Conservation (phyloP, 352 stramenopile genomes). For the Pythium angustatum region DNA sequence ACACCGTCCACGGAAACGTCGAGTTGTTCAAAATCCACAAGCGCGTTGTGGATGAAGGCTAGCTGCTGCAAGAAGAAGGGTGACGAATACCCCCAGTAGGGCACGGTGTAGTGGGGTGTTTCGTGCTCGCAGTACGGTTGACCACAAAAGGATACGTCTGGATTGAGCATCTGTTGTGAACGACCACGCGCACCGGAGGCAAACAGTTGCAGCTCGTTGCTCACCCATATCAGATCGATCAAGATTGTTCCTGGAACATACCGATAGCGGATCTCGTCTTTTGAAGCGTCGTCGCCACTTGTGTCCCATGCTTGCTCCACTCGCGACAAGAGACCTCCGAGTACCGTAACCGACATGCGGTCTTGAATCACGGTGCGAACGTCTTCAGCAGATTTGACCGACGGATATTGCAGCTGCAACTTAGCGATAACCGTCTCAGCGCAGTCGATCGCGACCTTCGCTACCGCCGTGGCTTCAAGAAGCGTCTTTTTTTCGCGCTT, state of each 20-base stretch:
- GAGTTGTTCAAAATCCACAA: background rate
- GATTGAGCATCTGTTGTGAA: background rate
- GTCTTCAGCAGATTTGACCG: constrained; percentile 14
- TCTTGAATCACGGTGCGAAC: constrained; percentile 3
- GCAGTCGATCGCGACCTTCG: constrained; percentile 30
- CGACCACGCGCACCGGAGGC: background rate
- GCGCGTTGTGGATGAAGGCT: constrained; percentile 13
- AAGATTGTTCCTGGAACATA: background rate
- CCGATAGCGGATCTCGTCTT: background rate
- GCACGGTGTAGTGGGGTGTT: background rate
- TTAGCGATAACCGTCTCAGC: constrained; percentile 22
- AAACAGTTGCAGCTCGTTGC: background rate
- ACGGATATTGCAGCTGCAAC: constrained; percentile 28
- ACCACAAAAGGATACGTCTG: background rate
- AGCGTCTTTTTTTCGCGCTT: constrained; percentile 38
- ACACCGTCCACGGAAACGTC: too few relatives aligned
- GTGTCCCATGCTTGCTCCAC: too few relatives aligned
- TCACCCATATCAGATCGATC: background rate
- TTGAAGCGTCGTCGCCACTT: too few relatives aligned
- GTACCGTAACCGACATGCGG: too few relatives aligned
- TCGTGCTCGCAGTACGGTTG: background rate
- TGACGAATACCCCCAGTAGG: background rate
- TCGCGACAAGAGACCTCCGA: too few relatives aligned
- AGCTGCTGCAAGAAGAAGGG: constrained; percentile 17
- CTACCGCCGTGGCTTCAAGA: constrained; percentile 36